Conservation (phyloP, 2,329 filamentous ascomycete species). For the Hymenoscyphus linearis region DNA sequence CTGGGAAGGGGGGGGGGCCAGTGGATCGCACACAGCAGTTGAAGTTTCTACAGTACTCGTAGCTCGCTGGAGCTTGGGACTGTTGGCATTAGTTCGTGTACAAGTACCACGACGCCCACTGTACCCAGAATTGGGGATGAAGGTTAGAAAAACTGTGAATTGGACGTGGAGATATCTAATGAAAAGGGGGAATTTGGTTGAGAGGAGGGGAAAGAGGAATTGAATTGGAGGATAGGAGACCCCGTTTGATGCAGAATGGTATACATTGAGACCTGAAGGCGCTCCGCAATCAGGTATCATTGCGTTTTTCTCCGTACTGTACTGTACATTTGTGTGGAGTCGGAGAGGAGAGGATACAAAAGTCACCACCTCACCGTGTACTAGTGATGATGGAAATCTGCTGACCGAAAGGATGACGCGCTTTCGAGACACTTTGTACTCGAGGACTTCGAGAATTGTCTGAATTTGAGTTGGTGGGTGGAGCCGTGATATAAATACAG, state of each 20-base stretch:
- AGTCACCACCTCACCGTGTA: neutral
- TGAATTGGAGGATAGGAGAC: neutral
- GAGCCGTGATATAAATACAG: neutral
- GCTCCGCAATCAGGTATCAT: neutral
- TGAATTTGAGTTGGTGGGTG: neutral
- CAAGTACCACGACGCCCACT: too few relatives aligned
- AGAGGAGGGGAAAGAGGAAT: neutral
- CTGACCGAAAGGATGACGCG: neutral
- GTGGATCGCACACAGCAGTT: too few relatives aligned
- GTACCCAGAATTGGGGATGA: neutral
- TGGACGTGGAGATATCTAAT: neutral
- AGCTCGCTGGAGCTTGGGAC: neutral
- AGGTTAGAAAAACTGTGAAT: neutral
- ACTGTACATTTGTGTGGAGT: neutral
- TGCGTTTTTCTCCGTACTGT: too few relatives aligned
- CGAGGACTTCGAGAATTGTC: neutral
- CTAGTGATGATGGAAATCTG: neutral
- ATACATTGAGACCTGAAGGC: neutral
- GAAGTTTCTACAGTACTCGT: neutral
- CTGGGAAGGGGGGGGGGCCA: neutral
- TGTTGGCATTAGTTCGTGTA: neutral
- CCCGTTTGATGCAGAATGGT: neutral
- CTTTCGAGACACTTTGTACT: neutral
- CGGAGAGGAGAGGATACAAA: neutral
- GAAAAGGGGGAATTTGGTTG: neutral